These are phyloP conservation scores for Hyaloscypha hepaticicola DNA, from an alignment of 495 filamentous ascomycete genomes.

Conservation along the genomic window DNA sequence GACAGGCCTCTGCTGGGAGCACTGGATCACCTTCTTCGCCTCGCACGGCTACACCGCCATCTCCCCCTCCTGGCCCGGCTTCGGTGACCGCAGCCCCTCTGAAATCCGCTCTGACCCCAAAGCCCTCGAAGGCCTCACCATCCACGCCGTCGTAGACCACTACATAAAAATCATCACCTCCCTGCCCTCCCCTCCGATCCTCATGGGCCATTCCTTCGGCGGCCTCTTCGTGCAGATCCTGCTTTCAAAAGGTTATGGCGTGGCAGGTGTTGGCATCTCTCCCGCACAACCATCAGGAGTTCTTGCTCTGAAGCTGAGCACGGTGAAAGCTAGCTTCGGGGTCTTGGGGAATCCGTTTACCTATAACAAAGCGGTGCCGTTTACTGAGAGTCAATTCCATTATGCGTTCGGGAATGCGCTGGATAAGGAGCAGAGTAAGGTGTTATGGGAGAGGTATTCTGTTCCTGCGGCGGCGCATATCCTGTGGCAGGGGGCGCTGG, in stretches of 20 bases:
- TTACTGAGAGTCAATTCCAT: slow-evolving; percentile 27
- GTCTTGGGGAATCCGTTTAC: slow-evolving; percentile 27
- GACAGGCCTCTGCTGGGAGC: slow-evolving; percentile 30
- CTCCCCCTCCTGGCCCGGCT: slow-evolving; percentile 30
- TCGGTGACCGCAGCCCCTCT: slow-evolving; percentile 19
- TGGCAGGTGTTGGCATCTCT: slow-evolving; percentile 22
- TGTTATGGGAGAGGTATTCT: slow-evolving; percentile 25
- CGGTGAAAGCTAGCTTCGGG: slow-evolving; percentile 17
- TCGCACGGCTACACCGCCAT: slow-evolving; percentile 23
- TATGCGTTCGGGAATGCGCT: slow-evolving; percentile 29
- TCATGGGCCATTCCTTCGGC: slow-evolving; percentile 31
- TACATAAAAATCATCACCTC: slow-evolving; percentile 22
- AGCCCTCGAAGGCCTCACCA: slow-evolving; percentile 18
- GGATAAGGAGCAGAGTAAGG: slow-evolving; percentile 14
- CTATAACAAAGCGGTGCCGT: slow-evolving; percentile 25
- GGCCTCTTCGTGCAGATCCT: slow-evolving; percentile 28
- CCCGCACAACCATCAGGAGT: slow-evolving; percentile 27
- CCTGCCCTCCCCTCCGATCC: slow-evolving; percentile 24
- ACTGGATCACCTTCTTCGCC: slow-evolving; percentile 24
- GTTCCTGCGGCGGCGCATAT: slow-evolving; percentile 27
- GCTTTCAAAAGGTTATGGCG: slow-evolving; percentile 20
- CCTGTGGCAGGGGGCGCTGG: slow-evolving; percentile 27
- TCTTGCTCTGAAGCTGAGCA: slow-evolving; percentile 17
- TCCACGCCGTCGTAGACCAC: slow-evolving; percentile 23
- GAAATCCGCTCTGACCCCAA: slow-evolving; percentile 22